Conservation (phyloP, 352 stramenopile species). For the Elongisporangium prolatum region DNA sequence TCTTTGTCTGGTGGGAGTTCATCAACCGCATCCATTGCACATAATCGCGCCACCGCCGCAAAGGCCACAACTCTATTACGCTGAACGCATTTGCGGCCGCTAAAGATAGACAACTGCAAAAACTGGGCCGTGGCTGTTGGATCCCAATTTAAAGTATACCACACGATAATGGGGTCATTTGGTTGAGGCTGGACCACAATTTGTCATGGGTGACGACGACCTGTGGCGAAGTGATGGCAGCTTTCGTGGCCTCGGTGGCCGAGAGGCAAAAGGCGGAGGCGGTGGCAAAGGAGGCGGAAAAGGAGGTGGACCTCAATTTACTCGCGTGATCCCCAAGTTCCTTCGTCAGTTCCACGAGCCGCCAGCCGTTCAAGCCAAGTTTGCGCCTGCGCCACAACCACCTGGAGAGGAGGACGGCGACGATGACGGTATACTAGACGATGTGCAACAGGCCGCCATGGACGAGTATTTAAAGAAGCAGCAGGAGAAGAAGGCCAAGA, state of each 20-base stretch:
- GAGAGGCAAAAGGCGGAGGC: slow-evolving; percentile 12
- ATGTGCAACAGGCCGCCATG: slow-evolving; percentile 77
- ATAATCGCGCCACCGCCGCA: background rate
- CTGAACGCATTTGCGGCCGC: background rate
- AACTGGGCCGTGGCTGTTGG: background rate
- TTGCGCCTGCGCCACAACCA: slow-evolving; percentile 34
- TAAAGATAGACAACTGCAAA: background rate
- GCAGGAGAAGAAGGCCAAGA: slow-evolving; percentile 31
- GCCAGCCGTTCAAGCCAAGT: slow-evolving; percentile 67
- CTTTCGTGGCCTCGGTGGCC: slow-evolving; percentile 42
- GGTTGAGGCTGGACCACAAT: background rate
- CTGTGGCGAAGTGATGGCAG: slow-evolving; percentile 68
- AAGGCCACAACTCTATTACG: background rate
- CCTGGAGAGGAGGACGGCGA: slow-evolving; percentile 31
- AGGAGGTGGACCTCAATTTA: slow-evolving; percentile 66
- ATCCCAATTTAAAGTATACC: background rate
- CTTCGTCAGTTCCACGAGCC: slow-evolving; percentile 69
- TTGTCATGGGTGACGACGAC: slow-evolving; percentile 38
- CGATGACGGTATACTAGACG: slow-evolving; percentile 65
- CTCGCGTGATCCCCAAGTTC: slow-evolving; percentile 81
- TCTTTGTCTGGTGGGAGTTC: background rate
- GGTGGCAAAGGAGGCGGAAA: slow-evolving; percentile 23
- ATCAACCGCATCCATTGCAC: background rate
- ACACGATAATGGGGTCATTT: background rate
- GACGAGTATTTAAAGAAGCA: slow-evolving; percentile 62